These are phyloP conservation scores for Starmerella floricola DNA, from an alignment of 805 yeast genomes.

Conservation along the genomic window DNA sequence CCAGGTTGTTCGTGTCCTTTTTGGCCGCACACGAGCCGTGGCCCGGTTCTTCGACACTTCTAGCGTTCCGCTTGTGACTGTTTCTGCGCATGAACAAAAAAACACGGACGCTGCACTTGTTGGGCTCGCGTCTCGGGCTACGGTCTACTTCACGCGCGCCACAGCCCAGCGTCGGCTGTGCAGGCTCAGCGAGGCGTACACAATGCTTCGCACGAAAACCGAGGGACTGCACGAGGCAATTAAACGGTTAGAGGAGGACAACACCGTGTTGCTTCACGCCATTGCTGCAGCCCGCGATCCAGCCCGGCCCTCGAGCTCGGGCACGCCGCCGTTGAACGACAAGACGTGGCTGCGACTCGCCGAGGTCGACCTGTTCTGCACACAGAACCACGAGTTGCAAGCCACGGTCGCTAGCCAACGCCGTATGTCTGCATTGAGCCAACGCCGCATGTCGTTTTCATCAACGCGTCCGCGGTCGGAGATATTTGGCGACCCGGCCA, in stretches of 20 bases:
- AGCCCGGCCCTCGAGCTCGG: too few relatives aligned
- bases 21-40: slow-evolving; percentile 4
- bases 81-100: too few relatives aligned
- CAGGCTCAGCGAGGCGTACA: background rate
- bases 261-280: slow-evolving; percentile 7
- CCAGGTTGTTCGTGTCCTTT: slow-evolving; percentile 1
- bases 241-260: slow-evolving; percentile 14
- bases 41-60: slow-evolving; percentile 4
- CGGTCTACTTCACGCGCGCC: slow-evolving; percentile 2
- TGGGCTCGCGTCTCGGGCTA: too few relatives aligned
- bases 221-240: slow-evolving; percentile 3
- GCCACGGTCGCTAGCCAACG: slow-evolving; percentile 5
- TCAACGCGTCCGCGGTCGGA: too few relatives aligned
- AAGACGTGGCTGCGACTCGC: slow-evolving; percentile 11
- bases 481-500: too few relatives aligned
- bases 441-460: slow-evolving; percentile 1
- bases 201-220: background rate
- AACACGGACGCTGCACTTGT: too few relatives aligned
- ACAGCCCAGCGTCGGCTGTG: slow-evolving; percentile 1
- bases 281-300: background rate
- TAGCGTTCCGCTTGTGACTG: background rate
- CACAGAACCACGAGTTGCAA: background rate
- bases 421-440: slow-evolving; percentile 4
- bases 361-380: slow-evolving; percentile 3
- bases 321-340: too few relatives aligned